Evolutionary conservation across 2,329 filamentous ascomycete genomes (phyloP), one percentile per base, ranked within the genome.

Genomic region (Pleoardoris graminearum): DNA sequence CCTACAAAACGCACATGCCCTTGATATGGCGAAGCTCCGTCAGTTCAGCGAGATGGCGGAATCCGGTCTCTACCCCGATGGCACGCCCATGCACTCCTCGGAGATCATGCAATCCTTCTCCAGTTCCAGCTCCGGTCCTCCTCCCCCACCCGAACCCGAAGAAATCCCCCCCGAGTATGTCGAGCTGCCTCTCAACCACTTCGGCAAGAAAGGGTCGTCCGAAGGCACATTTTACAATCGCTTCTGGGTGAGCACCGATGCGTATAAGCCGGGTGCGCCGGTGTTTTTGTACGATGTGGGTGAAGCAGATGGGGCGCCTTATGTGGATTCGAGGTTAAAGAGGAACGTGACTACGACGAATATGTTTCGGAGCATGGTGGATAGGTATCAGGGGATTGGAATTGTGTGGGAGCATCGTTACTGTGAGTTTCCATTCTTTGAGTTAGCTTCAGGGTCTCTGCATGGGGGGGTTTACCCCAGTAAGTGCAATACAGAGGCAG

Each of bases 361-460:
- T 7, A 70, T 71, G 41, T 71, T 74, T 59, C 69, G 67, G 51
- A 65, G 72, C 48, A 50, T 74, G 10, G 66, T 74, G 14, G 67
- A 73, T 17, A 52, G 66, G n/a, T 74, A 68, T 37, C 57, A 62
- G 19, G 72, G 70, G 4, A 61, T 76, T 36, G 73, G 72, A 3
- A 72, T 76, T 35, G 66, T 72, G 0, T 76, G 72, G 71, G 73
- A 76, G 56, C 72, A 75, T 50, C 67, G 75, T 27, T 77, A 68
- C 50, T 74, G 63, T 66, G 44, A 54, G 63, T 58, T 39, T 25
- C 3, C 11, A 32, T 16, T 12, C 4, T 44, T 12, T 21, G 17
- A 25, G 4, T 14, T 32, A 3, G 10, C 14, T 16, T n/a, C 14
- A 36, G 17, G 5, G 4, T 27, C 7, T n/a, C n/a, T n/a, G n/a